These are phyloP conservation scores for Diaporthe sp. DNA, from an alignment of 2,329 filamentous ascomycete species.

Conservation along the genomic window DNA sequence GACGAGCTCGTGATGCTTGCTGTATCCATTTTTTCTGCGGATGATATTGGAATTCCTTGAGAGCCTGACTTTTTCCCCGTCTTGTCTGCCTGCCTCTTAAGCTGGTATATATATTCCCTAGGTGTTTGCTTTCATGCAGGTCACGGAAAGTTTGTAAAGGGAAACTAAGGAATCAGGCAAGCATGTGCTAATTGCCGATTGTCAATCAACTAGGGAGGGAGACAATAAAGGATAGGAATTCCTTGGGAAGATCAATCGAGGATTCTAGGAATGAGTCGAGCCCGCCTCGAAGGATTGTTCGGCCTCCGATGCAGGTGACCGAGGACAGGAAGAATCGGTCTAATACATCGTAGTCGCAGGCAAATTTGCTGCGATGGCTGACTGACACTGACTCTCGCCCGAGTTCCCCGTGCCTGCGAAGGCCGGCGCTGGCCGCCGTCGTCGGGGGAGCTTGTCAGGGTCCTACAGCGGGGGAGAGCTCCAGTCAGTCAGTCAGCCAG, in stretches of 20 bases:
- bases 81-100: background rate
- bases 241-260: constrained; percentile 11
- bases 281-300: constrained; percentile 9
- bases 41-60: background rate
- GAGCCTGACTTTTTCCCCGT: background rate
- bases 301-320: constrained; percentile 26
- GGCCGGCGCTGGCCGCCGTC: constrained; percentile 19
- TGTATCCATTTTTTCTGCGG: constrained; percentile 29
- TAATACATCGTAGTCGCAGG: constrained; percentile 1
- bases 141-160: background rate
- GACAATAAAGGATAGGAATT: background rate
- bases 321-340: background rate
- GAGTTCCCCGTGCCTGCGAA: constrained; percentile 28
- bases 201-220: background rate
- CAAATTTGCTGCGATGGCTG: constrained; percentile 16
- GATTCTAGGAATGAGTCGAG: background rate
- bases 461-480: constrained; percentile 9
- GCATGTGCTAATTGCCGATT: background rate
- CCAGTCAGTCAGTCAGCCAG: background rate
- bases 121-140: background rate
- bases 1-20: constrained; percentile 32
- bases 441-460: constrained; percentile 24
- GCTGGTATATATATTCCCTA: background rate
- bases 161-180: background rate
- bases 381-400: constrained; percentile 25